Evolutionary conservation across 345 rosid genomes (phyloP).

Genomic region (Iberis pinnata): DNA sequence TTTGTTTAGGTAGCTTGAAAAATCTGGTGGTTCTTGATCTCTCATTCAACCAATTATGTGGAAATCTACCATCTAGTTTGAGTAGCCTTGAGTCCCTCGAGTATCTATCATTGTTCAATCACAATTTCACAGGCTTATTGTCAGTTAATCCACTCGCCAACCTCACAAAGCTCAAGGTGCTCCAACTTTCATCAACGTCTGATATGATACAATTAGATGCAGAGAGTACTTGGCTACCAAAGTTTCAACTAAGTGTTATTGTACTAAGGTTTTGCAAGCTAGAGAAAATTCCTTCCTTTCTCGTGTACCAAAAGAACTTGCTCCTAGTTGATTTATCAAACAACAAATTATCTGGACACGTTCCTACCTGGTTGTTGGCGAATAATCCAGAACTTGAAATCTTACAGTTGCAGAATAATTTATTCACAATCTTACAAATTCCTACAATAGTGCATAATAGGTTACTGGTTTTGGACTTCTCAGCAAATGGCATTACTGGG

Average conservation of each 20-base stretch:
- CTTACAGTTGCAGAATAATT: constrained; percentile 12
- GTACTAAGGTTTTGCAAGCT: constrained; percentile 1
- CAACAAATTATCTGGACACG: constrained; percentile 15
- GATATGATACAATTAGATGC: background rate
- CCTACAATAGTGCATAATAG: background rate
- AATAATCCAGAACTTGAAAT: constrained; percentile 16
- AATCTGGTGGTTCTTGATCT: too few relatives aligned
- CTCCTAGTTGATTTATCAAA: constrained; percentile 18
- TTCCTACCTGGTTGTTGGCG: constrained; percentile 15
- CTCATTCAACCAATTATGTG: too few relatives aligned
- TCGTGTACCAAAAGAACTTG: constrained; percentile 9
- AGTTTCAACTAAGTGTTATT: constrained; percentile 8
- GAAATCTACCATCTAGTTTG: too few relatives aligned
- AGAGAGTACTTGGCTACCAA: constrained; percentile 1
- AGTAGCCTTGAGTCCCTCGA: constrained; percentile 17
- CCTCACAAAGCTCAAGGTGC: constrained; percentile 22
- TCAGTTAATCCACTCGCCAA: constrained; percentile 7
- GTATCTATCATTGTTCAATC: constrained; percentile 13
- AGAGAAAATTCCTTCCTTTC: constrained; percentile 10
- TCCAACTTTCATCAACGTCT: constrained; percentile 6
- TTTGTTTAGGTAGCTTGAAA: too few relatives aligned
- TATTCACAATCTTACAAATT: constrained; percentile 2
- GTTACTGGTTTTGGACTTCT: constrained; percentile 7
- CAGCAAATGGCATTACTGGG: background rate
- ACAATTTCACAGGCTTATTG: constrained; percentile 5